A percentile compares a stretch with the other conserved stretches of the same genome.
Conservation (phyloP, 495 filamentous ascomycete genomes). For the Amniculicola lignicola region DNA sequence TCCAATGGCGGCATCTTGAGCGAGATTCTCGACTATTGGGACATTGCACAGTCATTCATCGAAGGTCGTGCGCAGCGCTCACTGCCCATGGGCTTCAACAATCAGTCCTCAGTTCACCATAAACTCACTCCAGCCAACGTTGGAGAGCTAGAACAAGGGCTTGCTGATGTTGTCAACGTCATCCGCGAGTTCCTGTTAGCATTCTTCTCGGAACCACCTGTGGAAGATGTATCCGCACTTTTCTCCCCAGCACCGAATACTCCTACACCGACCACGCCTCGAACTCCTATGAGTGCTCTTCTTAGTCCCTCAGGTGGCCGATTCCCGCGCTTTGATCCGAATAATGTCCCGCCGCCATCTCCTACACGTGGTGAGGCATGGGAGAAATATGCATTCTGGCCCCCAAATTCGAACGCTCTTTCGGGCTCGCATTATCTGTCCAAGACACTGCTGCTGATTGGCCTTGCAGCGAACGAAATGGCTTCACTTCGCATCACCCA, state of each 20-base stretch:
- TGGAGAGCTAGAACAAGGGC: conserved; percentile 69
- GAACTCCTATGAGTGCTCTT: conserved; percentile 38
- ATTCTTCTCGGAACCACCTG: conserved; percentile 85
- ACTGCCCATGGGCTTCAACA: conserved; percentile 79
- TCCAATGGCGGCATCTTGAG: conserved; percentile 74
- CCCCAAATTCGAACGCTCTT: conserved; percentile 84
- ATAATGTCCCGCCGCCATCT: conserved; percentile 71
- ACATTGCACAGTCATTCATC: conserved; percentile 85
- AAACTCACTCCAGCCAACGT: conserved; percentile 69
- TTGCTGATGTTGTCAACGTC: conserved; percentile 73
- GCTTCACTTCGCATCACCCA: conserved; percentile 62
- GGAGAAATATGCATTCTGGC: conserved; percentile 97
- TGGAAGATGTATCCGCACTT: conserved; percentile 82
- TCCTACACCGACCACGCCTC: conserved; percentile 70
- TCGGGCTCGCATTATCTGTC: conserved; percentile 82
- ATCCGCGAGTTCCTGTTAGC: conserved; percentile 72
- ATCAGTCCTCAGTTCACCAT: conserved; percentile 78
- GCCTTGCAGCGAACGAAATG: conserved; percentile 83
- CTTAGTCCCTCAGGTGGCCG: conserved; percentile 51
- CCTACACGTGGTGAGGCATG: conserved; percentile 73
- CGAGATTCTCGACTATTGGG: conserved; percentile 91
- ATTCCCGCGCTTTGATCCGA: conserved; percentile 73
- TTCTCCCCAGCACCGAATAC: conserved; percentile 70
- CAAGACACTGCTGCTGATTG: conserved; percentile 74
- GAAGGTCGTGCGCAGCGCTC: conserved; percentile 77